Evolutionary conservation across 1,139 yeast genomes (phyloP).

Genomic region (Debaryomycetaceae sp.): DNA sequence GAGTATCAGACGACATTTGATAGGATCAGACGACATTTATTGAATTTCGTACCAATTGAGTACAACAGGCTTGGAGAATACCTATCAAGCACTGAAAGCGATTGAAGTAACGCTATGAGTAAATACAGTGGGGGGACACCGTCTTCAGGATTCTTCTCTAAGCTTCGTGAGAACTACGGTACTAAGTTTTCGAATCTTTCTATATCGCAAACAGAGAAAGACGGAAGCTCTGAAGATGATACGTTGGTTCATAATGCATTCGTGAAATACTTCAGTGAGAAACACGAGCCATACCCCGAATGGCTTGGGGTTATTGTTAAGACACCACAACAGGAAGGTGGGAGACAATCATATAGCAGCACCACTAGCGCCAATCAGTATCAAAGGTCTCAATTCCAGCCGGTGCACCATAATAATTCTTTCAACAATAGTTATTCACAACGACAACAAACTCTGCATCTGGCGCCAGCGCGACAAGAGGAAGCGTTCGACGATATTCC

Average conservation of each 20-base stretch:
- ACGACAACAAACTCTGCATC: conserved; percentile 10
- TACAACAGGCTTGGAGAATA: no score
- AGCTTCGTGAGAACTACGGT: conserved; percentile 35
- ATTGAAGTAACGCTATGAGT: background rate
- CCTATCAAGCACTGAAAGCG: background rate
- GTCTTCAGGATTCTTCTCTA: conserved; percentile 27
- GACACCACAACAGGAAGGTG: conserved; percentile 3
- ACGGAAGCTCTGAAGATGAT: conserved; percentile 36
- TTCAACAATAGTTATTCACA: conserved; percentile 21
- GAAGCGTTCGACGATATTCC: conserved; percentile 5
- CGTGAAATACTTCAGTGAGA: conserved; percentile 35
- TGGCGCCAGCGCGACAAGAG: conserved; percentile 4
- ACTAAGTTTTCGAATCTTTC: conserved; percentile 34
- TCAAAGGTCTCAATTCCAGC: conserved; percentile 20
- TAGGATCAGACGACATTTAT: background rate
- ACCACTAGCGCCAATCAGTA: conserved; percentile 7
- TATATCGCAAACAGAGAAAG: conserved; percentile 32
- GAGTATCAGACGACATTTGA: no score
- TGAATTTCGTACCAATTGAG: background rate
- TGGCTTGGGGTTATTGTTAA: conserved; percentile 35
- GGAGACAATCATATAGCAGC: conserved; percentile 3
- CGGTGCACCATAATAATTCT: conserved; percentile 22
- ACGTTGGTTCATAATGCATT: conserved; percentile 46
- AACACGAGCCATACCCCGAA: conserved; percentile 38
- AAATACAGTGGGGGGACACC: background rate